Conservation (phyloP, 192 early-diverging fungal species). For the Backusella macrospora region DNA sequence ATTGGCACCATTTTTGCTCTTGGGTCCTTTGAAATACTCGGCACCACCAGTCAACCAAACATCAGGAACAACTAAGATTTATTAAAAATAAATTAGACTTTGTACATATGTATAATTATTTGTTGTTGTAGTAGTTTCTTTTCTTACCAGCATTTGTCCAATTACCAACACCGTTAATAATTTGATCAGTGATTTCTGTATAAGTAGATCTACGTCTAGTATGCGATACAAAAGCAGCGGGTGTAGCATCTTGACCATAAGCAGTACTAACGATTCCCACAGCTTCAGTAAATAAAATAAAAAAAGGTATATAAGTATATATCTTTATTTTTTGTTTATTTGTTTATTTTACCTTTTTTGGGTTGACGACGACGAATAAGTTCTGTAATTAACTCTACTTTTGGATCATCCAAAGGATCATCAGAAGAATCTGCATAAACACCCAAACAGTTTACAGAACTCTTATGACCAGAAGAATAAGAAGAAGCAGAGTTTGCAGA, state of each 20-base stretch:
- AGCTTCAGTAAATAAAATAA: constrained; percentile 34
- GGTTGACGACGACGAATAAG: constrained; percentile 60
- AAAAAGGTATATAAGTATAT: constrained; percentile 4
- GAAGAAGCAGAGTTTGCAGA: constrained; percentile 72
- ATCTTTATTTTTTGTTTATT: neutral
- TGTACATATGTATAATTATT: neutral
- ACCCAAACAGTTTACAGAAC: constrained; percentile 55
- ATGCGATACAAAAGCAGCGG: constrained; percentile 64
- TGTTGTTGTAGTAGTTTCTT: neutral
- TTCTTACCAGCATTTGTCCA: constrained; percentile 47
- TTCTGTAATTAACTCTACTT: constrained; percentile 62
- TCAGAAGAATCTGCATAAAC: constrained; percentile 65
- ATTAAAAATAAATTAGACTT: neutral
- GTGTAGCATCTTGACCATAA: constrained; percentile 57
- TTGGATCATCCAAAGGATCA: constrained; percentile 63
- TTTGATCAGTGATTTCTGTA: constrained; percentile 59
- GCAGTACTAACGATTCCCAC: constrained; percentile 70
- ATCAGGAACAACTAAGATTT: constrained; percentile 47
- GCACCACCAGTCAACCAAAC: constrained; percentile 69
- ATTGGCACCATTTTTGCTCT: constrained; percentile 50
- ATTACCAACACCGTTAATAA: constrained; percentile 47
- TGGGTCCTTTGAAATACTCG: constrained; percentile 52
- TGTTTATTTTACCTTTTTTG: constrained; percentile 44
- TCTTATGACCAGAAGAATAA: constrained; percentile 67
- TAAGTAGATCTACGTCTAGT: constrained; percentile 58